phyloP scores from a whole-genome alignment of 1,139 yeast genomes.

The Candida buenavistaensis region DNA sequence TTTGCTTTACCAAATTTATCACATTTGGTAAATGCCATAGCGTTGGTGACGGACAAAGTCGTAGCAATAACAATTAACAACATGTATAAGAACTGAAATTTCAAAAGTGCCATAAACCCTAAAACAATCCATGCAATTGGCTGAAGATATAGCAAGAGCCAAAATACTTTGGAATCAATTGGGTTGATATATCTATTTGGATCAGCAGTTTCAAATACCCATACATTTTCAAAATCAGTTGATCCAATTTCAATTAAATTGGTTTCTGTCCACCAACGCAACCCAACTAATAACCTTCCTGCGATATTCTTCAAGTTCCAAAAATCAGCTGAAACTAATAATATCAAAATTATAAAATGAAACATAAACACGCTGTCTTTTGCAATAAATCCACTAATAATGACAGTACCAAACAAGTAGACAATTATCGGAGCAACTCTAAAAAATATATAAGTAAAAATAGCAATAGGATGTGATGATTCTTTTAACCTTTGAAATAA shows the following conservation, averaged over 20 bases:
- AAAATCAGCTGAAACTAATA: slow-evolving; percentile 83
- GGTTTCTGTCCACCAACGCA: slow-evolving; percentile 92
- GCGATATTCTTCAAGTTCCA: slow-evolving; percentile 92
- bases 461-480: slow-evolving; percentile 83
- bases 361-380: slow-evolving; percentile 59
- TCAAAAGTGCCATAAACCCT: slow-evolving; percentile 74
- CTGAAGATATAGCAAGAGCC: slow-evolving; percentile 74
- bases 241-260: slow-evolving; percentile 37
- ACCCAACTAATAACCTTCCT: slow-evolving; percentile 85
- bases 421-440: slow-evolving; percentile 63
- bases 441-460: slow-evolving; percentile 62
- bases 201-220: slow-evolving; percentile 90
- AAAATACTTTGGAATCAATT: slow-evolving; percentile 84
- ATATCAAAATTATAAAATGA: slow-evolving; percentile 73
- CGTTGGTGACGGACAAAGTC: slow-evolving; percentile 73
- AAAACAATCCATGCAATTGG: slow-evolving; percentile 76
- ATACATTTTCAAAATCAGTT: slow-evolving; percentile 56
- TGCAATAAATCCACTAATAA: slow-evolving; percentile 40
- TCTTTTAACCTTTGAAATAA: slow-evolving; percentile 34
- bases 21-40: slow-evolving; percentile 87
- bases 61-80: slow-evolving; percentile 65
- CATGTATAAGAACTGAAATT: slow-evolving; percentile 74
- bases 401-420: slow-evolving; percentile 69
- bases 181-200: slow-evolving; percentile 84
- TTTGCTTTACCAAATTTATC: slow-evolving; percentile 86